Evolutionary conservation across 2,329 filamentous ascomycete genomes (phyloP).

Genomic region (Cercospora sesami): DNA sequence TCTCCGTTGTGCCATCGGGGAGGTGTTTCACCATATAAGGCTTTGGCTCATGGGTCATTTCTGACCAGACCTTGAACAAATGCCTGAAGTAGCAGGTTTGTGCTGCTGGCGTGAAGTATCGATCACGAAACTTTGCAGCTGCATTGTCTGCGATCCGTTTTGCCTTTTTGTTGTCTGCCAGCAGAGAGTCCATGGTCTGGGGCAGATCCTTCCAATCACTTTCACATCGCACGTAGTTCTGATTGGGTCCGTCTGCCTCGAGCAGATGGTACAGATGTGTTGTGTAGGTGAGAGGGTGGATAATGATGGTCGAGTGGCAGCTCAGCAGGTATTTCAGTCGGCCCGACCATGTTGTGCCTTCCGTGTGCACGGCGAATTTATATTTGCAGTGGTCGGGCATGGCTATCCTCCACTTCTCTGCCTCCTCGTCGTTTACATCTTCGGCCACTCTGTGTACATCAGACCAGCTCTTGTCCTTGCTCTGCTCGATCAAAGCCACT

Average conservation of each 20-base stretch:
- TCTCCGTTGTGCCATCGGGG: conserved; percentile 26
- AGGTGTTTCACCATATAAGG: conserved; percentile 23
- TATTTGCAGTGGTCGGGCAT: conserved; percentile 39
- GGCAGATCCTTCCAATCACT: conserved; percentile 37
- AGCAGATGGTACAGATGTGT: conserved; percentile 39
- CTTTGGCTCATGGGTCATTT: conserved; percentile 33
- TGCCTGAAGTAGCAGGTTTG: conserved; percentile 39
- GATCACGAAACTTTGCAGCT: conserved; percentile 28
- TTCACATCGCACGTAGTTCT: conserved; percentile 37
- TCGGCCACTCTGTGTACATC: conserved; percentile 42
- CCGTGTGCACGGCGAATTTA: conserved; percentile 38
- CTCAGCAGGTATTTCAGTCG: conserved; percentile 39
- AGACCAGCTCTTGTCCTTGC: conserved; percentile 46
- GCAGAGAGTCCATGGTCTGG: conserved; percentile 30
- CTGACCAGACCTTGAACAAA: conserved; percentile 36
- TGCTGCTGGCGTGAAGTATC: conserved; percentile 33
- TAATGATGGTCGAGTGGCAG: conserved; percentile 37
- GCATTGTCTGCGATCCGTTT: conserved; percentile 32
- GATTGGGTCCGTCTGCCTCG: conserved; percentile 29
- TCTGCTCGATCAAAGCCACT: conserved; percentile 36
- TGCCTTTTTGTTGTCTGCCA: conserved; percentile 29
- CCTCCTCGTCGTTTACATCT: conserved; percentile 29
- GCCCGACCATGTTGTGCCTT: conserved; percentile 40
- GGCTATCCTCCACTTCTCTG: conserved; percentile 30
- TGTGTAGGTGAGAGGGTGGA: conserved; percentile 36